Evolutionary conservation across 345 rosid species (phyloP), one percentile per base, ranked within the genome.

Genomic region (Corchorus capsularis): DNA sequence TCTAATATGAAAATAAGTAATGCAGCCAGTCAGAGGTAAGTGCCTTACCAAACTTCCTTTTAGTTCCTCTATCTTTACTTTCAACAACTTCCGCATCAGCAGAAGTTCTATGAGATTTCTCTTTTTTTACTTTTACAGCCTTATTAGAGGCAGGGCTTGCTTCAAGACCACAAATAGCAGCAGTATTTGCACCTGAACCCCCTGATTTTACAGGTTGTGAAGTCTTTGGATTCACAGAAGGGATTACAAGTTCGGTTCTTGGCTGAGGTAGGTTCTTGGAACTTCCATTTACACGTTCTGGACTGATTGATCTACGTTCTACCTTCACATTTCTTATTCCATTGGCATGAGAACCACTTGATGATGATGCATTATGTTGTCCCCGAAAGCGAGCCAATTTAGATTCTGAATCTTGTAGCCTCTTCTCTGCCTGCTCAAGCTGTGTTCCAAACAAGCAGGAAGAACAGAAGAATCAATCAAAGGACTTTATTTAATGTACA

Each of bases 41-140:
- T 59, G 70, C 22, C 41, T 79, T 89, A 92, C 98, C 96, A 55
- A 81, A 72, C 77, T 92, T 94, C 85, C 97, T 86, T 80, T 90
- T 92, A 11, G 70, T 82, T 68, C 90, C 93, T 82, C 82, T 90
- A 37, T 86, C 89, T 63, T 80, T 81, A 61, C 13, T 72, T 52
- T 82, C 86, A 70, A 79, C 73, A 78, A 74, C 82, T 78, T 82
- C 88, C 54, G 6, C 64, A 50, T 79, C 79, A 22, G 77, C 22
- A 64, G 87, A 82, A 67, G 43, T 73, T 69, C 78, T 81, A 68
- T 22, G 73, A 80, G 83, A 77, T 46, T 82, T 79, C 53, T 88
- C 97, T n/a, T 22, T 75, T 69, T 79, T 88, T 11, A 55, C 80
- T 80, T 82, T 85, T 32, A 72, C 71, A 77, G n/a, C 70, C 60